Evolutionary conservation across 257 asterid genomes (phyloP).

Genomic region (Solanum pennellii): DNA sequence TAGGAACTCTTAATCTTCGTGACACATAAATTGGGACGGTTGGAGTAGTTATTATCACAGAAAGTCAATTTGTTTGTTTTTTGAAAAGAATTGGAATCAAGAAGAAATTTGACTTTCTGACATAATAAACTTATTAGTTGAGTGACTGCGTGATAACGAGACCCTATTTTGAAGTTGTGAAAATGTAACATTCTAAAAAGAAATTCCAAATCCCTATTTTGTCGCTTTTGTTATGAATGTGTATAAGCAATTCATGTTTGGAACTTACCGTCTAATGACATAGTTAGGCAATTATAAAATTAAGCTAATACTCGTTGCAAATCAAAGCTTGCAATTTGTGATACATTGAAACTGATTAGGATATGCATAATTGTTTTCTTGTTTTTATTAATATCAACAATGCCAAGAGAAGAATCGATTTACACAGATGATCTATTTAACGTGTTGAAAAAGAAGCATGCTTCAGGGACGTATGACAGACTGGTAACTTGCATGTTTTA

Average conservation of each 20-base stretch:
- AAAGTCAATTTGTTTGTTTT: too few species aligned
- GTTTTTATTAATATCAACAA: conserved; percentile 25
- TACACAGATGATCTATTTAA: conserved; percentile 53
- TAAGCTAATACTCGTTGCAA: neutral
- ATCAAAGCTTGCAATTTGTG: neutral
- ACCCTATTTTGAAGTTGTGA: too few species aligned
- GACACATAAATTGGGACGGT: too few species aligned
- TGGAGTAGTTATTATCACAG: too few species aligned
- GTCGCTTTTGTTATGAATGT: neutral
- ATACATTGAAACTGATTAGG: neutral
- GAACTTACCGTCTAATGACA: neutral
- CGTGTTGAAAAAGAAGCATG: conserved; percentile 64
- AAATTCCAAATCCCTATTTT: too few species aligned
- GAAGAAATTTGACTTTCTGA: too few species aligned
- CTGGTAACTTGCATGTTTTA: conserved; percentile 32
- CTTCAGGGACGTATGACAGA: conserved; percentile 70
- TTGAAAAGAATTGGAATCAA: too few species aligned
- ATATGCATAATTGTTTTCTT: neutral
- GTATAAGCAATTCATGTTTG: neutral
- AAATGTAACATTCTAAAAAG: too few species aligned
- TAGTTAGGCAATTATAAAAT: neutral
- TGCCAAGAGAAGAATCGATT: conserved; percentile 58
- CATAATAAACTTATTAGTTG: too few species aligned
- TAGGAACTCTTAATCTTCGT: too few species aligned
- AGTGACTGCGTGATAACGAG: too few species aligned